Conservation (phyloP, 2,329 filamentous ascomycete genomes). For the Diaporthe capsici region DNA sequence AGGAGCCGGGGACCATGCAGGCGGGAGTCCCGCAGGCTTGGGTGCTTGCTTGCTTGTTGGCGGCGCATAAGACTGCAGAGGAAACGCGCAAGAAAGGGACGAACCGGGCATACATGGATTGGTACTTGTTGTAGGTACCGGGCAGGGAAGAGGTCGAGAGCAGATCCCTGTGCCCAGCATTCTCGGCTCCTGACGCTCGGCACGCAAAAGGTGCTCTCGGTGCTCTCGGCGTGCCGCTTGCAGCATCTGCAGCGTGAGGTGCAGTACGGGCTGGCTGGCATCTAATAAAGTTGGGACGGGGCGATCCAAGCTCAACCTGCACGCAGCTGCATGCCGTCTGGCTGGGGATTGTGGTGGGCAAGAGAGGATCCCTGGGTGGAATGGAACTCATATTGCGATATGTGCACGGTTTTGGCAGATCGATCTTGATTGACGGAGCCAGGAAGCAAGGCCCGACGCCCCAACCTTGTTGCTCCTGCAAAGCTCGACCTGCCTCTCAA, state of each 20-base stretch:
- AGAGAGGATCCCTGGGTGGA: neutral
- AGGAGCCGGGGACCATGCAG: conserved; percentile 2
- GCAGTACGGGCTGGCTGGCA: neutral
- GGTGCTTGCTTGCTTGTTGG: conserved; percentile 11
- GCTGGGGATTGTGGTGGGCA: conserved; percentile 9
- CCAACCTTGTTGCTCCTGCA: conserved; percentile 24
- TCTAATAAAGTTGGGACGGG: conserved; percentile 25
- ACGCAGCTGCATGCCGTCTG: neutral
- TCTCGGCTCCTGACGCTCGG: conserved; percentile 29
- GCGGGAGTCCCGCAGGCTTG: neutral
- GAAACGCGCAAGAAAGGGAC: conserved; percentile 28
- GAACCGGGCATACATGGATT: conserved; percentile 12
- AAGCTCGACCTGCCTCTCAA: neutral
- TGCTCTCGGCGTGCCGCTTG: neutral
- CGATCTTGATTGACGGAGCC: neutral
- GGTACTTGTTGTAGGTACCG: neutral
- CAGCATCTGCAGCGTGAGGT: conserved; percentile 14
- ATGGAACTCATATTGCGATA: conserved; percentile 19
- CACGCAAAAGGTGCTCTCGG: neutral
- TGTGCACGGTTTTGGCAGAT: conserved; percentile 28
- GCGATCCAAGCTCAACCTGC: conserved; percentile 15
- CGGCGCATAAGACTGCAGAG: conserved; percentile 21
- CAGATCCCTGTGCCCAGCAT: conserved; percentile 17
- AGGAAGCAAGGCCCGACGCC: neutral
- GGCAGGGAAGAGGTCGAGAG: conserved; percentile 14